A percentile compares a stretch with the other conserved stretches of the same genome.
Conservation (phyloP, 2,329 filamentous ascomycete species). For the Triangularia verruculosa region DNA sequence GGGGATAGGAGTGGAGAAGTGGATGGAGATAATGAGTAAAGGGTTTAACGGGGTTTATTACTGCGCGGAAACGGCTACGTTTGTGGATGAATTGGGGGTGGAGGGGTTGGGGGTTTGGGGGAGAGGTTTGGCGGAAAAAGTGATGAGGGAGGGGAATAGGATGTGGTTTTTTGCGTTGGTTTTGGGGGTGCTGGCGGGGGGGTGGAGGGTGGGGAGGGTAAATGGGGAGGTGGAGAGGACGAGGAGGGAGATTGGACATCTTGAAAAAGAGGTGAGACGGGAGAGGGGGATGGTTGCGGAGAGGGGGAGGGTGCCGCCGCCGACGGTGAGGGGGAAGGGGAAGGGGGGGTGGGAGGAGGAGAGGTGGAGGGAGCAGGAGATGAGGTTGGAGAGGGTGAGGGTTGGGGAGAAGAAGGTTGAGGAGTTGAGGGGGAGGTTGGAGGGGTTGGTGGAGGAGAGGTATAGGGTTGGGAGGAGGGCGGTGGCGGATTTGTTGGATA, state of each 20-base stretch:
- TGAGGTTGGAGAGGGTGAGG: background rate
- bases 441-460: constrained; percentile 27
- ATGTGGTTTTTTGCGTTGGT: constrained; percentile 67
- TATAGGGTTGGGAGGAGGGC: constrained; percentile 44
- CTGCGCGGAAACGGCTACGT: constrained; percentile 61
- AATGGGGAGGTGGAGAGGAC: constrained; percentile 23
- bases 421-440: constrained; percentile 30
- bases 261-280: constrained; percentile 12
- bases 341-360: background rate
- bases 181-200: constrained; percentile 45
- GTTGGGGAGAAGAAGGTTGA: constrained; percentile 9
- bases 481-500: constrained; percentile 57
- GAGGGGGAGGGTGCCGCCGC: too few species aligned
- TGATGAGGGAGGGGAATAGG: constrained; percentile 61
- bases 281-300: constrained; percentile 15
- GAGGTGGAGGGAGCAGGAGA: background rate
- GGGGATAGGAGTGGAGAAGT: constrained; percentile 33
- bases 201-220: constrained; percentile 42
- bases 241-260: constrained; percentile 25
- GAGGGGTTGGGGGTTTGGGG: constrained; percentile 51
- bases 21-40: constrained; percentile 55
- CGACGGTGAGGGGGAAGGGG: background rate
- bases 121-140: constrained; percentile 41
- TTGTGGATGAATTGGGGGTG: constrained; percentile 51
- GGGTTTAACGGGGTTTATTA: constrained; percentile 65